Conservation (phyloP, 2,329 filamentous ascomycete genomes). For the Sordariomycetes sp. region DNA sequence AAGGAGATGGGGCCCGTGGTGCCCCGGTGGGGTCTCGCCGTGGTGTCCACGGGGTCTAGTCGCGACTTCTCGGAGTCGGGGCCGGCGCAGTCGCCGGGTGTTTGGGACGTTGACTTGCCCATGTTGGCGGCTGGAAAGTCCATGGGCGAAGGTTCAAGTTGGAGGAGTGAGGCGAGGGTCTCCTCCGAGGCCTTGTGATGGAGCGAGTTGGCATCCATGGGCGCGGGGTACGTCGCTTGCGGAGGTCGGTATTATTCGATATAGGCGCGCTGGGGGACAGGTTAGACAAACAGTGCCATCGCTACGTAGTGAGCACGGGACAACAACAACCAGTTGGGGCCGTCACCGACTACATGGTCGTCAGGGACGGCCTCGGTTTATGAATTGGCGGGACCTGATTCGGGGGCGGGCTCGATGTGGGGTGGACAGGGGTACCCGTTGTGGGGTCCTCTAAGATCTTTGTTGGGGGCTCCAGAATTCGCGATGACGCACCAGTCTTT, state of each 20-base stretch:
- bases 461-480: background rate
- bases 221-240: background rate
- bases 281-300: background rate
- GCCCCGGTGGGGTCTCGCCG: background rate
- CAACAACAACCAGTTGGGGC: too few species aligned
- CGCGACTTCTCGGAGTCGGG: background rate
- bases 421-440: background rate
- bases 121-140: background rate
- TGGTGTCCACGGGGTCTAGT: background rate
- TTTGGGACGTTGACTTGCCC: background rate
- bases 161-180: conserved; percentile 10
- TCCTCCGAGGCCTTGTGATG: conserved; percentile 8
- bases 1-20: background rate
- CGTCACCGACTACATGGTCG: background rate
- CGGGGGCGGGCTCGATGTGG: background rate
- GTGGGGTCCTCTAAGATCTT: background rate
- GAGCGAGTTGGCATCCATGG: conserved; percentile 5
- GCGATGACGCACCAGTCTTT: too few species aligned
- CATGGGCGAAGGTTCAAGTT: conserved; percentile 10
- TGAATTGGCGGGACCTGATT: background rate
- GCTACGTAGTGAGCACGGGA: too few species aligned
- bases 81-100: background rate
- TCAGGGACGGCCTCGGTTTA: background rate
- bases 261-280: background rate
- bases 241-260: background rate